Evolutionary conservation across 1,284 basidiomycete genomes (phyloP).

Genomic region (Fereydounia khargensis): DNA sequence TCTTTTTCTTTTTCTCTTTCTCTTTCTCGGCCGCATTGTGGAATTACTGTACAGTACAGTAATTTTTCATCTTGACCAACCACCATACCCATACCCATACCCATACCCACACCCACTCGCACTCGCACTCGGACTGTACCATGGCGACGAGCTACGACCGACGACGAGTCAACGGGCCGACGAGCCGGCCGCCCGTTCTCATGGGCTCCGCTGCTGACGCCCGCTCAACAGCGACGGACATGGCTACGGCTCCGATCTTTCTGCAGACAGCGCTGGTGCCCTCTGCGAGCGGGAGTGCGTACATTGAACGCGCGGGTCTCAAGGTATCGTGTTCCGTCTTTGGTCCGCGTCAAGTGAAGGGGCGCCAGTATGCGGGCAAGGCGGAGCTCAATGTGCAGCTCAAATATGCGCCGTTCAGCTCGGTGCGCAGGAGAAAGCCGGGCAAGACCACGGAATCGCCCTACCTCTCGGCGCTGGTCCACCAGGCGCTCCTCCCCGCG

Average conservation of each 20-base stretch:
- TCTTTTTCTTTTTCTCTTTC: background rate
- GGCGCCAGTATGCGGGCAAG: slow-evolving; percentile 74
- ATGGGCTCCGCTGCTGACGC: no score
- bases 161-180: slow-evolving; percentile 25
- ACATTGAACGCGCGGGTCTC: slow-evolving; percentile 81
- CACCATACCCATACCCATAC: no score
- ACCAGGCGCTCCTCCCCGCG: slow-evolving; percentile 80
- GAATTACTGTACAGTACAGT: no score
- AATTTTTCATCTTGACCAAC: no score
- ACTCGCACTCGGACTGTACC: no score
- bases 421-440: slow-evolving; percentile 71
- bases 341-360: slow-evolving; percentile 80
- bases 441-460: slow-evolving; percentile 93
- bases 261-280: slow-evolving; percentile 77
- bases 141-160: slow-evolving; percentile 27
- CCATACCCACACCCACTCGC: no score
- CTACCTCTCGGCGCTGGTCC: slow-evolving; percentile 74
- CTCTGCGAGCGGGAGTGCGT: slow-evolving; percentile 91
- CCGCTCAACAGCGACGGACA: no score
- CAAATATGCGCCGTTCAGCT: slow-evolving; percentile 93
- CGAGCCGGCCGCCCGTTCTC: no score
- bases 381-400: slow-evolving; percentile 91
- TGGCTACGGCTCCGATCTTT: slow-evolving; percentile 71
- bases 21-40: slow-evolving; percentile 4
- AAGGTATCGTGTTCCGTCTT: slow-evolving; percentile 97